Base-by-base conservation (phyloP, 176 grass and related monocot species). In the Avena atlantica region DNA sequence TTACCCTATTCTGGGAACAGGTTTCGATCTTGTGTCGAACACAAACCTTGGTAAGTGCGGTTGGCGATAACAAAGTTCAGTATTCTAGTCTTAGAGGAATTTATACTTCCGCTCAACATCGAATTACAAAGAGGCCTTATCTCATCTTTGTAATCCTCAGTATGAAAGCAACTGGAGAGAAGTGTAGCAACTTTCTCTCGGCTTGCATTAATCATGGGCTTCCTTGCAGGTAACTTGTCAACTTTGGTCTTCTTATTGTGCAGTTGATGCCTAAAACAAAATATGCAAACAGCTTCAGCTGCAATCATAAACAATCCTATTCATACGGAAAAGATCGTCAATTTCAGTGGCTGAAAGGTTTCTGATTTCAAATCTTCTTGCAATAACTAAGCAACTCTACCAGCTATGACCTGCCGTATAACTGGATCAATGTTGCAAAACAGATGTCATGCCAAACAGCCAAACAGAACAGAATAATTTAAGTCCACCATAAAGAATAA, bases 211-310 rank as follows among this genome's bases (percentile, higher is more conserved):
- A 70, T 58, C 52, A 80, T 76, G 3, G 87, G 21, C 78, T 99
- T 96, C 74, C 84, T 93, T 80, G 62, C 64, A 83, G 92, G 37
- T 88, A 85, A 90, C 20, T 88, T 92, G 65, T 93, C 92, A 89
- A 86, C 80, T 74, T 93, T 99, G 27, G 87, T 96, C 77, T 93
- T 99, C 94, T 91, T 99, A 81, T 52, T 78, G 81, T 90, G 83
- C 83, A 94, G 79, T 44, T 94, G 85, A 85, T 90, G 48, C 85
- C 96, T 98, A 83, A 80, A 82, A 86, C 44, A 86, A 86, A 92
- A 36, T 47, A 90, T 37, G 68, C 9, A 55, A 91, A 55, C 19
- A 89, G 86, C 36, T 82, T 92, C 12, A 74, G 66, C 15, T 17
- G 42, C 27, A 66, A 83, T 52, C 17, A 51, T 84, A 74, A 85